Evolutionary conservation across 345 rosid genomes (phyloP), one percentile per base, ranked within the genome.

Genomic region (Luvunga scandens): DNA sequence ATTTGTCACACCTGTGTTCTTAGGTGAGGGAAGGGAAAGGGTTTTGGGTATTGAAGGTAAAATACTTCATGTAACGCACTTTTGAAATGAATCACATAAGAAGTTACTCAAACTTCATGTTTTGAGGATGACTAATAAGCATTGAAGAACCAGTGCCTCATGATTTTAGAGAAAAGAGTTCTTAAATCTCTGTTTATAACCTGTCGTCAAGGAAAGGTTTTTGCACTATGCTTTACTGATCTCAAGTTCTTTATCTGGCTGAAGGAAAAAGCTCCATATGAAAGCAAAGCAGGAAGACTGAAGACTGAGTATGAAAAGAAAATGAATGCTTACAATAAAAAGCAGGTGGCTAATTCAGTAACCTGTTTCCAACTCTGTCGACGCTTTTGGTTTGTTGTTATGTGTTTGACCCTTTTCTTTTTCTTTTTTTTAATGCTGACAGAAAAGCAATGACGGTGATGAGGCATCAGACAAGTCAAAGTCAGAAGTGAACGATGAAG

Each of bases 231-330:
- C 6, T 31, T 50, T 34, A 39, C 30, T 56, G 42, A 63, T 56
- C 21, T 14, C 30, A 60, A 6, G 10, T 66, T 53, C 18, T 39
- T 24, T 34, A 10, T 48, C 18, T 79, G 12, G 13, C 61, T 48
- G 78, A 81, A 94, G 95, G 98, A 92, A 33, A 92, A 94, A 84
- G 95, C 94, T 76, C 97, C 97, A 62, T 92, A 86, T 81, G 95
- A 89, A 83, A 94, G 90, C 80, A 94, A 88, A 88, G 98, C 98
- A 71, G 90, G 87, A 18, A 53, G 18, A 53, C 86, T 81, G 89
- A 94, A 96, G 85, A 82, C 67, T 0, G 98, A 96, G 48, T 91
- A 96, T 78, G 93, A 81, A 66, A 53, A 90, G 82, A 91, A 80
- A 76, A 96, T 94, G 94, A 87, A 87, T 71, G 91, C 91, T 69